Conservation (phyloP, 1,284 basidiomycete genomes). For the Ceratobasidium sp. region DNA sequence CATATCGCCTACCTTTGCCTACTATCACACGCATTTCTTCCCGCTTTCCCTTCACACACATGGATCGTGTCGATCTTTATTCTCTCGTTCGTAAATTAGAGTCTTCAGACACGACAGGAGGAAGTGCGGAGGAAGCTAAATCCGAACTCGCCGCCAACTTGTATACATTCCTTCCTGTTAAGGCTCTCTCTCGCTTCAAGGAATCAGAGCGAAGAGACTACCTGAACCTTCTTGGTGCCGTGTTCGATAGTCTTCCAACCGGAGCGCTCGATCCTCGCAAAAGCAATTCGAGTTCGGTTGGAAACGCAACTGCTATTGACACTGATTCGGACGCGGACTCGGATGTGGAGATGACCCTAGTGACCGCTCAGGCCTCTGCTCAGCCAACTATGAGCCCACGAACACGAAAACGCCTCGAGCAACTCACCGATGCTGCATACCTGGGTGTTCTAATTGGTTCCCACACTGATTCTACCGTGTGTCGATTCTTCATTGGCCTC, state of each 20-base stretch:
- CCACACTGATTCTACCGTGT: slow-evolving; percentile 55
- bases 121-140: slow-evolving; percentile 52
- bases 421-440: slow-evolving; percentile 58
- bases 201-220: slow-evolving; percentile 53
- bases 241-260: slow-evolving; percentile 63
- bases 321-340: slow-evolving; percentile 53
- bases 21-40: slow-evolving; percentile 57
- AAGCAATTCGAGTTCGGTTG: slow-evolving; percentile 41
- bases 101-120: slow-evolving; percentile 47
- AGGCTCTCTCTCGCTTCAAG: slow-evolving; percentile 57
- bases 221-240: slow-evolving; percentile 57
- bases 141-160: slow-evolving; percentile 69
- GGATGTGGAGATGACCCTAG: slow-evolving; percentile 48
- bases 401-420: slow-evolving; percentile 62
- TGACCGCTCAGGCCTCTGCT: slow-evolving; percentile 49
- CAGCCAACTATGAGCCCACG: slow-evolving; percentile 56
- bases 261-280: slow-evolving; percentile 57
- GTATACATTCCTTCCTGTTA: slow-evolving; percentile 60
- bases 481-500: slow-evolving; percentile 62
- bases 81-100: slow-evolving; percentile 40
- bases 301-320: slow-evolving; percentile 36
- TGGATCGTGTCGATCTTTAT: slow-evolving; percentile 49
- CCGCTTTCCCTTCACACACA: slow-evolving; percentile 55
- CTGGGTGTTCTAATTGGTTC: slow-evolving; percentile 56
- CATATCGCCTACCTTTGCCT: slow-evolving; percentile 66